Evolutionary conservation across 192 early-diverging fungal species (phyloP).

Genomic region (Gonapodya sp.): DNA sequence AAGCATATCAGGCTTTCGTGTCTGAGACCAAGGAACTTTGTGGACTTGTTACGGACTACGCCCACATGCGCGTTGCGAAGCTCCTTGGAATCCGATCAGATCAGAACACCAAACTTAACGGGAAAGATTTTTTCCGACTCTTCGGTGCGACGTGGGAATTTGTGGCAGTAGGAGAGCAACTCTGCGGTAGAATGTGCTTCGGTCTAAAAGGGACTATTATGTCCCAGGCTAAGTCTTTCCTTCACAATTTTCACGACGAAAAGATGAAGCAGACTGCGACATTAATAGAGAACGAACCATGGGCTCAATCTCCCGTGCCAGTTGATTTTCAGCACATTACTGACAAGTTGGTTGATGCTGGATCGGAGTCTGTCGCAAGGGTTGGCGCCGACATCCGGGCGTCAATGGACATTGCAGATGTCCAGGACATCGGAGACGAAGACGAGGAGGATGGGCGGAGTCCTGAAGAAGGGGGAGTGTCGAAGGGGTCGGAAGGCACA

Average conservation of each 20-base stretch:
- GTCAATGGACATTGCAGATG: not conserved
- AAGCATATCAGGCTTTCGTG: not conserved
- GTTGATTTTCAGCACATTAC: slow-evolving; percentile 85
- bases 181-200: slow-evolving; percentile 81
- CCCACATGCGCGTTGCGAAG: slow-evolving; percentile 79
- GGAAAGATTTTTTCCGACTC: slow-evolving; percentile 78
- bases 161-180: slow-evolving; percentile 60
- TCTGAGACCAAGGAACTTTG: not conserved
- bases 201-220: slow-evolving; percentile 78
- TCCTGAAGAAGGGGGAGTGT: not conserved
- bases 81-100: slow-evolving; percentile 78
- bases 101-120: slow-evolving; percentile 78
- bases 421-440: slow-evolving; percentile 17
- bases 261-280: slow-evolving; percentile 74
- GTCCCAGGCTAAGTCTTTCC: slow-evolving; percentile 68
- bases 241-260: slow-evolving; percentile 90
- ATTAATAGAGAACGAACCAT: slow-evolving; percentile 94
- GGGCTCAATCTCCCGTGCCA: slow-evolving; percentile 87
- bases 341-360: slow-evolving; percentile 53
- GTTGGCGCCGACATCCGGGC: not conserved
- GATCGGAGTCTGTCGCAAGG: slow-evolving; percentile 7
- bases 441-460: slow-evolving; percentile 8
- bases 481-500: not conserved
- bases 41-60: slow-evolving; percentile 62
- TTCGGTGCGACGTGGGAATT: slow-evolving; percentile 76